Conservation (phyloP, 495 filamentous ascomycete genomes). For the Hypoxylon perforatum region DNA sequence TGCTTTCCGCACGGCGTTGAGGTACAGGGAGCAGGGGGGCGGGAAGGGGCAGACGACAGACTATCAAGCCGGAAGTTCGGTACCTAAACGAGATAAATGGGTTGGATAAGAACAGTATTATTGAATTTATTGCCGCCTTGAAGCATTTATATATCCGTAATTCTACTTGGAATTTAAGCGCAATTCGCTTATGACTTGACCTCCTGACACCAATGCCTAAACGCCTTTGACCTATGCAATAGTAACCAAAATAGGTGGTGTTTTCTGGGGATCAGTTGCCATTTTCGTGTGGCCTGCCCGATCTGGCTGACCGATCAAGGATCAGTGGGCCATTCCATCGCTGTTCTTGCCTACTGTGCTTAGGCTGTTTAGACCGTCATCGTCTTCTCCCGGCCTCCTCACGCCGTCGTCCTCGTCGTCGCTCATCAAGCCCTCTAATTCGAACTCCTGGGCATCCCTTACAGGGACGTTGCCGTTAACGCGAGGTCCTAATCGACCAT, state of each 20-base stretch:
- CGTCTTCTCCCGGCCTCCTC: constrained; percentile 39
- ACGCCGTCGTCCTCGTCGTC: constrained; percentile 73
- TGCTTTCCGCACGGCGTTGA: too few species aligned
- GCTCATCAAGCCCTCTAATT: constrained; percentile 88
- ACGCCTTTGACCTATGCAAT: constrained; percentile 38
- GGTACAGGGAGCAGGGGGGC: too few species aligned
- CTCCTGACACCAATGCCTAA: constrained; percentile 8
- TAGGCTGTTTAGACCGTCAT: constrained; percentile 49
- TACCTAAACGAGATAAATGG: too few species aligned
- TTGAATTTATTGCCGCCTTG: too few species aligned
- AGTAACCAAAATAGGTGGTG: constrained; percentile 12
- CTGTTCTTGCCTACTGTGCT: constrained; percentile 53
- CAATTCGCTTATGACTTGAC: constrained; percentile 5
- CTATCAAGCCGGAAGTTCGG: too few species aligned
- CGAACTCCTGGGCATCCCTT: constrained; percentile 88
- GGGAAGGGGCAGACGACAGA: too few species aligned
- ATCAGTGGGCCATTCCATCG: constrained; percentile 37
- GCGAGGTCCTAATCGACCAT: constrained; percentile 44
- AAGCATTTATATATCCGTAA: background rate
- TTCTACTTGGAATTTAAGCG: constrained; percentile 9
- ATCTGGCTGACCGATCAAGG: background rate
- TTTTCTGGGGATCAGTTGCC: constrained; percentile 1
- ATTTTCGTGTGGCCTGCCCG: background rate
- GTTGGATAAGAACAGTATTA: too few species aligned
- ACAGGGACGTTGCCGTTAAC: constrained; percentile 69